These are phyloP conservation scores for Marasmius oreades DNA, from an alignment of 1,284 basidiomycete genomes.

Conservation along the genomic window DNA sequence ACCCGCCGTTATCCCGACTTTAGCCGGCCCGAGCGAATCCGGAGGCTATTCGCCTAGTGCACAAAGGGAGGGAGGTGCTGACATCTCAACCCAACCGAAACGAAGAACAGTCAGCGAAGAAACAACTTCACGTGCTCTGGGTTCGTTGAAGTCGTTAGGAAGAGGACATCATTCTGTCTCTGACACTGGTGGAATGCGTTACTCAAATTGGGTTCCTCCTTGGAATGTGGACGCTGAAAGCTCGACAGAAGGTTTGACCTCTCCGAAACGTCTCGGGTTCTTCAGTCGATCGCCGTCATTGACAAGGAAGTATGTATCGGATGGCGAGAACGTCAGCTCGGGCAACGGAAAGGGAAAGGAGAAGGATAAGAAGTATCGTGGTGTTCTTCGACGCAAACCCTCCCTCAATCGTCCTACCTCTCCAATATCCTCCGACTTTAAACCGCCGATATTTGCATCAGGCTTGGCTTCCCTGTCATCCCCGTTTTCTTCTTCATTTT, in stretches of 20 bases:
- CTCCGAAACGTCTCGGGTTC: background rate
- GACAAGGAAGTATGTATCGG: background rate
- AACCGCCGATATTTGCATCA: background rate
- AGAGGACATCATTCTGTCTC: background rate
- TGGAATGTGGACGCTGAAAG: background rate
- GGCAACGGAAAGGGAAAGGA: background rate
- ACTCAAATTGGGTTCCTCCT: background rate
- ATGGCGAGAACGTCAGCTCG: background rate
- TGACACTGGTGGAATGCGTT: background rate
- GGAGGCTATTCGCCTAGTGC: background rate
- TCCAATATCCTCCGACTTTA: background rate
- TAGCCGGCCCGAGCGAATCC: background rate
- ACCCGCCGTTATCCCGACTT: background rate
- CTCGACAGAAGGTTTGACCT: background rate
- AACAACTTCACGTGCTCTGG: too few species aligned
- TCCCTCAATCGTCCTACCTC: conserved; percentile 1
- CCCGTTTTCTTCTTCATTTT: background rate
- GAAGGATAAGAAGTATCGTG: background rate
- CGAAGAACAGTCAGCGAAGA: background rate
- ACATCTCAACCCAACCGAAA: background rate
- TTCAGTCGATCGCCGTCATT: background rate
- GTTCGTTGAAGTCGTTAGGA: background rate
- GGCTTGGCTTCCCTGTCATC: background rate
- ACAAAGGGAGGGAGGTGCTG: background rate
- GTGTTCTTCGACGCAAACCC: background rate